Percentiles rank a stretch among this genome's conserved stretches.
Evolutionary conservation across 2,329 filamentous ascomycete genomes (phyloP).

Genomic region (Orbilia blumenaviensis): DNA sequence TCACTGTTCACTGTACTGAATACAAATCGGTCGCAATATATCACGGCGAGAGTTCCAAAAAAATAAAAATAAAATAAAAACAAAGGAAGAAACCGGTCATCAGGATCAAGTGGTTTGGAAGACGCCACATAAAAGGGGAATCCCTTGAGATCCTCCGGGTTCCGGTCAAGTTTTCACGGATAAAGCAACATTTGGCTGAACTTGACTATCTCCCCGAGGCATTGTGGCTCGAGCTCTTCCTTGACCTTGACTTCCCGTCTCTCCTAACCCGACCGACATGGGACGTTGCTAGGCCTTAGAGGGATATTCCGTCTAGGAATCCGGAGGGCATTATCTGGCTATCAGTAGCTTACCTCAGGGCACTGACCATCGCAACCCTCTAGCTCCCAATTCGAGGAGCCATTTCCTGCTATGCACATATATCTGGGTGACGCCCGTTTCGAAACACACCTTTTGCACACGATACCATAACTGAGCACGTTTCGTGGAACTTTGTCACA

Average conservation of each 20-base stretch:
- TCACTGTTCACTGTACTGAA: conserved; percentile 4
- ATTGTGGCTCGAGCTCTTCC: conserved; percentile 51
- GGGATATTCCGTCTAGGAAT: conserved; percentile 48
- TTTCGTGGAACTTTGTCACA: conserved; percentile 48
- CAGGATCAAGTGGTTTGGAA: background rate
- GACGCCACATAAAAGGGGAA: conserved; percentile 14
- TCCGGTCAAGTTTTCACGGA: conserved; percentile 53
- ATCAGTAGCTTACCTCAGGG: conserved; percentile 40
- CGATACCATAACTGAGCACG: conserved; percentile 33
- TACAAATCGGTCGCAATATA: background rate
- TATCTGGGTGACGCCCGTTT: conserved; percentile 25
- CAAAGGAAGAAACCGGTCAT: background rate
- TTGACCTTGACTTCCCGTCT: conserved; percentile 33
- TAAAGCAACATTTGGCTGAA: conserved; percentile 52
- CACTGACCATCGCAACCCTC: conserved; percentile 30
- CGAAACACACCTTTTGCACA: conserved; percentile 43
- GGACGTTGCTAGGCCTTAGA: conserved; percentile 31
- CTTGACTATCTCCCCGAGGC: conserved; percentile 35
- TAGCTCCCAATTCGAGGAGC: conserved; percentile 37
- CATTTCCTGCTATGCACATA: conserved; percentile 22
- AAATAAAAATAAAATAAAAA: too few species aligned
- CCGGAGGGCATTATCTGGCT: conserved; percentile 20
- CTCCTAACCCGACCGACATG: conserved; percentile 43
- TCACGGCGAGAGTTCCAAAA: conserved; percentile 18
- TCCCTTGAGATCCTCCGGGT: conserved; percentile 24